These are phyloP conservation scores for Chaetothyriales sp. DNA, from an alignment of 2,329 filamentous ascomycete genomes.

Conservation along the genomic window DNA sequence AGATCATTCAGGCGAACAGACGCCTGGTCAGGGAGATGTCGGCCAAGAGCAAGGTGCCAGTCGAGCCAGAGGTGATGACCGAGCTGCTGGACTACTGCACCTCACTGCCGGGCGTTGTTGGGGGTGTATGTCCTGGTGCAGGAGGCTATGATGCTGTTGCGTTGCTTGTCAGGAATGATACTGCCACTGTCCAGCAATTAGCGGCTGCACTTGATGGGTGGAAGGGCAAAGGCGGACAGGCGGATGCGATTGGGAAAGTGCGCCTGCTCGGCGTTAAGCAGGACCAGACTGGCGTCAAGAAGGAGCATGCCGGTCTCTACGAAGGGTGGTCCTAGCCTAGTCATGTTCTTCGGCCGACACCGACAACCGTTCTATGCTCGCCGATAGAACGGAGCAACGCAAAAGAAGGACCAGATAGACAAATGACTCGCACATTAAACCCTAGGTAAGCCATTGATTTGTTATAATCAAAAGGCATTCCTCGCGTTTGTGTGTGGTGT, in stretches of 20 bases:
- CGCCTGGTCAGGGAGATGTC: conserved; percentile 63
- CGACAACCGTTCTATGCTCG: neutral
- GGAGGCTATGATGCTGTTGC: conserved; percentile 86
- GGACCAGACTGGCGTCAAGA: conserved; percentile 31
- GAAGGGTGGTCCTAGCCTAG: neutral
- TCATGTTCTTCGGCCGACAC: too few species aligned
- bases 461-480: too few species aligned
- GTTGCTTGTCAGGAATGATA: conserved; percentile 60
- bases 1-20: conserved; percentile 37
- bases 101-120: conserved; percentile 61
- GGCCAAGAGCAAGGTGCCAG: conserved; percentile 56
- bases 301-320: conserved; percentile 19
- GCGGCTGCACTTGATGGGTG: conserved; percentile 50
- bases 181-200: conserved; percentile 45
- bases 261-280: conserved; percentile 31
- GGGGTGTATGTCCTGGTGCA: conserved; percentile 84
- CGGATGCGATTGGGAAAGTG: conserved; percentile 30
- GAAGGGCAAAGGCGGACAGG: conserved; percentile 31
- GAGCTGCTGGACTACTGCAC: conserved; percentile 63
- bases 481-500: too few species aligned
- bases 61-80: conserved; percentile 79
- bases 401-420: too few species aligned
- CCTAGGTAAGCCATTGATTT: too few species aligned
- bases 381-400: too few species aligned
- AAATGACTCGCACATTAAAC: too few species aligned